Evolutionary conservation across 169 alveolate genomes (phyloP), one percentile per base, ranked within the genome.

Genomic region (Babesia bovis): DNA sequence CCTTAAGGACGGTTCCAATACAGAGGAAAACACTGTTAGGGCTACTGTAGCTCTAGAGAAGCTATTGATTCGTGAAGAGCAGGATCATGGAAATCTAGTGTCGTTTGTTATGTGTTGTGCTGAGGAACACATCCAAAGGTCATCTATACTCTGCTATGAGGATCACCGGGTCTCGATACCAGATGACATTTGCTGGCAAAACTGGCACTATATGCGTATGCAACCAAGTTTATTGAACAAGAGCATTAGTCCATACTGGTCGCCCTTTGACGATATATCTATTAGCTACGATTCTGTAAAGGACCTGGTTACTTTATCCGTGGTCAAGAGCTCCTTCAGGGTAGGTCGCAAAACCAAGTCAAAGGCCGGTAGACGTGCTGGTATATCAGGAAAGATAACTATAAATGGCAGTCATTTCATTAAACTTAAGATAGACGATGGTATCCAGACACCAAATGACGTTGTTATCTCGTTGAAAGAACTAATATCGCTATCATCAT

Each of bases 161-260:
- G 76, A 76, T 1, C 44, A 35, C 41, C 42, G 36, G 28, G 40
- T 66, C 28, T 45, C 56, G 25, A 57, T 76, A 19, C 85, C 85
- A 4, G 85, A 76, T 49, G 85, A 76, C 23, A 17, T 76, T 30
- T 25, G 42, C 0, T 76, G 85, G 85, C 19, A 25, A 12, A 53
- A 76, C 30, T 76, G 85, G 85, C 85, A 76, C 40, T 76, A 66
- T 33, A 58, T 76, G 25, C 60, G 85, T 60, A 76, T 76, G 17
- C 67, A 47, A 51, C 85, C 85, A 13, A 47, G 72, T 23, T 72
- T 76, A 15, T 40, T 76, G 26, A 66, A 76, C 65, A 76, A 76
- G 26, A 60, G 78, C 32, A 76, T 76, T 7, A 76, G 57, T 57
- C 85, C 85, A 6, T 76, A 60, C 65, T 60, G 85, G 70, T 76